Conservation (phyloP, 176 grass and related monocot genomes). For the Carex scoparia region DNA sequence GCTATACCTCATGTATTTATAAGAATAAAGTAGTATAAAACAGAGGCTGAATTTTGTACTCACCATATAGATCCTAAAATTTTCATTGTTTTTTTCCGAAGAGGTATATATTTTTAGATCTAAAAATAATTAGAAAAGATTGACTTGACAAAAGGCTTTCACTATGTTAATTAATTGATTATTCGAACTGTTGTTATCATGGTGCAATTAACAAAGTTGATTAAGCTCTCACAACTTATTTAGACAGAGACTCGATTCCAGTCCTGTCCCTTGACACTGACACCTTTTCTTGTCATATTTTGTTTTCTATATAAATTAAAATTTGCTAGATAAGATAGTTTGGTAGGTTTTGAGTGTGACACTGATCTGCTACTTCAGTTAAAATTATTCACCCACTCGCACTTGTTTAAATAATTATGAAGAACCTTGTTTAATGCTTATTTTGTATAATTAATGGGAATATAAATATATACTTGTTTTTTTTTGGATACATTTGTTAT, state of each 20-base stretch:
- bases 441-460: neutral
- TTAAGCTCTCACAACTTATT: conserved; percentile 32
- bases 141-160: neutral
- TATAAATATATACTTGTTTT: no score
- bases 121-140: neutral
- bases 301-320: conserved; percentile 18
- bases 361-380: conserved; percentile 9
- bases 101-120: neutral
- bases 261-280: conserved; percentile 5
- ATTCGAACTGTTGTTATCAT: conserved; percentile 1
- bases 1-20: no score
- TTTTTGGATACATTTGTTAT: no score
- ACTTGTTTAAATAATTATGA: conserved; percentile 7
- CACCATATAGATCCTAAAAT: neutral
- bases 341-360: conserved; percentile 18
- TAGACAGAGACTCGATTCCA: conserved; percentile 15
- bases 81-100: neutral
- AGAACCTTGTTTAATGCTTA: neutral
- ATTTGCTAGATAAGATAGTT: conserved; percentile 23
- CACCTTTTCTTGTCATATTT: neutral
- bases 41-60: no score
- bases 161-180: neutral
- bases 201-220: conserved; percentile 29
- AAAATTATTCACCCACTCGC: conserved; percentile 4
- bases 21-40: neutral